Conservation (phyloP, 2,329 filamentous ascomycete genomes). For the Metarhizium rileyi region DNA sequence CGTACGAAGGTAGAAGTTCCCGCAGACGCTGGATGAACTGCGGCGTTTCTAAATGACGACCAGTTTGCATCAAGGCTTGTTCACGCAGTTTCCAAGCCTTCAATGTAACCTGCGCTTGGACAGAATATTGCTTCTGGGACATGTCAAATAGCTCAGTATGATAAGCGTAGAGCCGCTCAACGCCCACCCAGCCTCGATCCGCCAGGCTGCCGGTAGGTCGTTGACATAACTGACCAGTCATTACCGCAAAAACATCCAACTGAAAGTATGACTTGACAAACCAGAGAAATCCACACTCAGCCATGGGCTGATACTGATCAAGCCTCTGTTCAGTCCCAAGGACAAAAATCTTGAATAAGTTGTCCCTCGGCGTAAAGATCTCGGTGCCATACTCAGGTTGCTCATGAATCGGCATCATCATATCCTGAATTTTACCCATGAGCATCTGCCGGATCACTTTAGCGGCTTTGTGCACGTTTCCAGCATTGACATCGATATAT, state of each 20-base stretch:
- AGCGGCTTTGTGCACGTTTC: conserved; percentile 42
- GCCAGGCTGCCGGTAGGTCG: conserved; percentile 39
- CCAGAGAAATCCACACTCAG: conserved; percentile 43
- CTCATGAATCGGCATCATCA: conserved; percentile 36
- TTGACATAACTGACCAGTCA: conserved; percentile 43
- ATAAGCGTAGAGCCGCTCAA: conserved; percentile 36
- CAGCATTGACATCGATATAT: conserved; percentile 41
- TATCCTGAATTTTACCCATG: conserved; percentile 36
- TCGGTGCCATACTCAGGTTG: conserved; percentile 41
- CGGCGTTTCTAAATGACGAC: conserved; percentile 31
- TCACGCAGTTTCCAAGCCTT: conserved; percentile 45
- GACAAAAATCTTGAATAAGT: conserved; percentile 45
- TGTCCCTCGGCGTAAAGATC: conserved; percentile 38
- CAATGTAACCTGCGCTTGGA: conserved; percentile 37
- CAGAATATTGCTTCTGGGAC: conserved; percentile 31
- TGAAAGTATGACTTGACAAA: conserved; percentile 46
- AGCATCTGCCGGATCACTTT: conserved; percentile 37
- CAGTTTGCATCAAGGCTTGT: conserved; percentile 26
- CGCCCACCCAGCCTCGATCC: conserved; percentile 41
- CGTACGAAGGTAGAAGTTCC: conserved; percentile 29
- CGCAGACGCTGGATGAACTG: conserved; percentile 36
- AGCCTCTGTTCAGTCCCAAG: conserved; percentile 38
- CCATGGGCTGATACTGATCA: conserved; percentile 31
- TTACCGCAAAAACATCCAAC: conserved; percentile 44
- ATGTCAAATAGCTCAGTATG: conserved; percentile 43